Percentiles rank a stretch among this genome's conserved stretches.
Conservation (phyloP, 225 moss, liverwort and hornwort species). For the Sphagnum tenellum region DNA sequence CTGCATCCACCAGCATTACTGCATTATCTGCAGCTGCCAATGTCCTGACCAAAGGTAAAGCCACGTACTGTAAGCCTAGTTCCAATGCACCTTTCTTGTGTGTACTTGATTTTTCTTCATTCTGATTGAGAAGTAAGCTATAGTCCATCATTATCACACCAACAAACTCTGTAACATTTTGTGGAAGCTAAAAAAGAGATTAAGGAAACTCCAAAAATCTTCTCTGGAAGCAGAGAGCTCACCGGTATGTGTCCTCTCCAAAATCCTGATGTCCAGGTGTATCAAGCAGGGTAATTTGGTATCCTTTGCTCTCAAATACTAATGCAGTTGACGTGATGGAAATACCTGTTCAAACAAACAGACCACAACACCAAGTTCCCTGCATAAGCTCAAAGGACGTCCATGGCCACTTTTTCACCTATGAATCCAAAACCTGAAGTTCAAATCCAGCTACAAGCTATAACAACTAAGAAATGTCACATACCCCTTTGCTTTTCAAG, state of each 20-base stretch:
- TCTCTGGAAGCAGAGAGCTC: neutral
- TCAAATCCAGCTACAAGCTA: conserved; percentile 4
- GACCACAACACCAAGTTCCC: no score
- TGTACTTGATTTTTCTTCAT: no score
- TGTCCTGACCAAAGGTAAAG: conserved; percentile 36
- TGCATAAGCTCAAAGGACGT: no score
- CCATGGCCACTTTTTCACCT: no score
- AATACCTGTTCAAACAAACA: conserved; percentile 43
- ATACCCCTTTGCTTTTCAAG: conserved; percentile 93
- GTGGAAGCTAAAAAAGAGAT: no score
- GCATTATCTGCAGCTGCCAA: conserved; percentile 97
- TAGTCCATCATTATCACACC: no score
- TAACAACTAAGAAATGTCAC: neutral
- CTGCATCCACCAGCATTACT: conserved; percentile 91
- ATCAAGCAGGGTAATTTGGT: conserved; percentile 82
- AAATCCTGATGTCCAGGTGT: conserved; percentile 98
- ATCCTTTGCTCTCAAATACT: conserved; percentile 84
- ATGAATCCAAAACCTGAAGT: neutral
- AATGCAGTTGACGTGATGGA: conserved; percentile 95
- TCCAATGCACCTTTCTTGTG: no score
- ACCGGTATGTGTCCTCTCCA: conserved; percentile 96
- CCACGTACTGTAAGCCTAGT: neutral
- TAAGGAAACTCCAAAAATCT: no score
- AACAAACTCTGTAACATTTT: no score
- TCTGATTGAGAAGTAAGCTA: no score